These are phyloP conservation scores for Teunomyces pallodes DNA, from an alignment of 805 yeast species.

Conservation along the genomic window DNA sequence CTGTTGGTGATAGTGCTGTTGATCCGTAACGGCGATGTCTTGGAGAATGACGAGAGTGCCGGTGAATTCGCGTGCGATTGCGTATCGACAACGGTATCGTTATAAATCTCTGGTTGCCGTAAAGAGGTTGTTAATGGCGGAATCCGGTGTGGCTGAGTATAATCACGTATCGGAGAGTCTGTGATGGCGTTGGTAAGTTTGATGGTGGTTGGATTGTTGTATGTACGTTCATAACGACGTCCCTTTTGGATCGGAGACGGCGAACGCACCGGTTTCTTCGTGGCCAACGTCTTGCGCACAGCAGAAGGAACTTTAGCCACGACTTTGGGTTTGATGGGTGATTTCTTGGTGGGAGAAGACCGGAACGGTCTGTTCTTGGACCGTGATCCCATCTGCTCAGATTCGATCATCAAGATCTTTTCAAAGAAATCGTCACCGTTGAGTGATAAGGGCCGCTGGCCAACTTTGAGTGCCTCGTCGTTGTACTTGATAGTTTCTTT, in stretches of 20 bases:
- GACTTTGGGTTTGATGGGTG: background rate
- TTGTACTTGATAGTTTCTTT: constrained; percentile 50
- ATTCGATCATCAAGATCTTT: constrained; percentile 32
- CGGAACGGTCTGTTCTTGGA: constrained; percentile 1
- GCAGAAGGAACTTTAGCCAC: background rate
- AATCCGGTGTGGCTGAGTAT: background rate
- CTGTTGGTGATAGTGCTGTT: constrained; percentile 1
- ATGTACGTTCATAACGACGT: background rate
- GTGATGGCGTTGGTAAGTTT: constrained; percentile 7
- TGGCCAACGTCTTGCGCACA: background rate
- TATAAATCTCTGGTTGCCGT: background rate
- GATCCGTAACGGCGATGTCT: constrained; percentile 2
- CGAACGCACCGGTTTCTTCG: background rate
- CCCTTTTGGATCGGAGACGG: background rate
- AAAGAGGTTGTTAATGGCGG: background rate
- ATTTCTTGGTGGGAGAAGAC: background rate
- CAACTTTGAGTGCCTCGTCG: constrained; percentile 18
- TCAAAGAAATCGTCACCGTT: constrained; percentile 50
- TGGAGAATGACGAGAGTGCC: background rate
- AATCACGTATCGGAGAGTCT: background rate
- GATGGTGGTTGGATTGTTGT: constrained; percentile 7
- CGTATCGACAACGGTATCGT: background rate
- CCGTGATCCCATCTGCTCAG: constrained; percentile 8
- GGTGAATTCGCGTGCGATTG: background rate
- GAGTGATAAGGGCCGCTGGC: constrained; percentile 28